These are phyloP conservation scores for Nyssa sinensis DNA, from an alignment of 148 eudicot genomes.

Conservation along the genomic window DNA sequence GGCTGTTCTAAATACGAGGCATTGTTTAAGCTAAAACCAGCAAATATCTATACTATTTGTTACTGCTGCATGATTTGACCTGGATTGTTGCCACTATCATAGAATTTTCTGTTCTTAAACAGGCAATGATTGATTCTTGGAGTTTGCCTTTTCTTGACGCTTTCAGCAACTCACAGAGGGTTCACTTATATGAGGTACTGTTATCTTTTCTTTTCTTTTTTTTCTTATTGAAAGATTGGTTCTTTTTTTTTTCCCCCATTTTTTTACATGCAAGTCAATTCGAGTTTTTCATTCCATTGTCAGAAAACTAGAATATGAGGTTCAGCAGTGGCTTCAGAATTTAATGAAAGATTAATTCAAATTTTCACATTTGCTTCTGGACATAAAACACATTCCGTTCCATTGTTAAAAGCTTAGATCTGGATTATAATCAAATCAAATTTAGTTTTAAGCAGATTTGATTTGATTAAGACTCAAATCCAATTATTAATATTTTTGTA, in stretches of 20 bases:
- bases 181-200: conserved; percentile 77
- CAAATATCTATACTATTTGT: too few relatives aligned
- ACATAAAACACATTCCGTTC: too few relatives aligned
- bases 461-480: too few relatives aligned
- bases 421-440: too few relatives aligned
- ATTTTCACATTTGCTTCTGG: too few relatives aligned
- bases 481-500: too few relatives aligned
- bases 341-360: too few relatives aligned
- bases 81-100: neutral
- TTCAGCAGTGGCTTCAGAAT: neutral
- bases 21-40: neutral
- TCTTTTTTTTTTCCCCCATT: neutral
- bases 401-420: too few relatives aligned
- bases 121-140: conserved; percentile 91
- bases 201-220: neutral
- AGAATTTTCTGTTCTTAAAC: conserved; percentile 19
- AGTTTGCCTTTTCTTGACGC: conserved; percentile 60
- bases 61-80: neutral
- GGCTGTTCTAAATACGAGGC: neutral
- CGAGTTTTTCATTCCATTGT: too few relatives aligned
- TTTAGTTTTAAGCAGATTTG: too few relatives aligned
- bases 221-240: too few relatives aligned
- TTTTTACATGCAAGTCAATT: neutral
- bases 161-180: conserved; percentile 45
- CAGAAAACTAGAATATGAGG: neutral